These are phyloP conservation scores for Suillus clintonianus DNA, from an alignment of 768 basidiomycete species.

Conservation along the genomic window DNA sequence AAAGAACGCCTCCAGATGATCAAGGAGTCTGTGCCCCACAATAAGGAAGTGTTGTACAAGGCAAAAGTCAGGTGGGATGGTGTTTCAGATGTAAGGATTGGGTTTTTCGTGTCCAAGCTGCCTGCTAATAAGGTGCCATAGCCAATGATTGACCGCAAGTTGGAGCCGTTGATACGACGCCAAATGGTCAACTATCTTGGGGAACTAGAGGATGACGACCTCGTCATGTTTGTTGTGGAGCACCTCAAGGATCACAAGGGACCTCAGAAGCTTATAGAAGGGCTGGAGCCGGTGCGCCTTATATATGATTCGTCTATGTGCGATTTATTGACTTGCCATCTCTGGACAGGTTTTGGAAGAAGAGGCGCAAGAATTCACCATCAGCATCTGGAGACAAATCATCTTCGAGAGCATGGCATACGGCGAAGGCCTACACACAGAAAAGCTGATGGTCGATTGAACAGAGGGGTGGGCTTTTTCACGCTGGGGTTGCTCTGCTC, in stretches of 20 bases:
- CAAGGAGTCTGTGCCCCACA: constrained; percentile 68
- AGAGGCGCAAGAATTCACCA: constrained; percentile 79
- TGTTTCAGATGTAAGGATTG: constrained; percentile 71
- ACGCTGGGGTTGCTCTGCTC: constrained; percentile 26
- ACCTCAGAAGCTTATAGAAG: constrained; percentile 84
- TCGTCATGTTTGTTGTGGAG: constrained; percentile 92
- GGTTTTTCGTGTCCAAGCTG: constrained; percentile 1
- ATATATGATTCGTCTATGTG: not conserved
- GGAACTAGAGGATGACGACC: constrained; percentile 90
- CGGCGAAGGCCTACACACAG: constrained; percentile 85
- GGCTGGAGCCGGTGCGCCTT: constrained; percentile 81
- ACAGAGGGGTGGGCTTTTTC: constrained; percentile 14
- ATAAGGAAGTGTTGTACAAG: constrained; percentile 80
- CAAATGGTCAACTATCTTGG: constrained; percentile 88
- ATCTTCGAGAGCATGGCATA: constrained; percentile 96
- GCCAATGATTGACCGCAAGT: constrained; percentile 81
- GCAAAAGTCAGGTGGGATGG: constrained; percentile 92
- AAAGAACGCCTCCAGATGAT: constrained; percentile 82
- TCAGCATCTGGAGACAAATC: constrained; percentile 86
- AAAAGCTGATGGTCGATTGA: constrained; percentile 78
- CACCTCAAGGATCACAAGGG: constrained; percentile 90
- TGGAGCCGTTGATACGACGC: constrained; percentile 81
- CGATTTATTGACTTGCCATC: constrained; percentile 1
- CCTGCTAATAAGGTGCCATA: constrained; percentile 32
- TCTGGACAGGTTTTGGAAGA: constrained; percentile 81